Base-by-base conservation (phyloP, 2,329 filamentous ascomycete species). In the Myriosclerotinia curreyana region DNA sequence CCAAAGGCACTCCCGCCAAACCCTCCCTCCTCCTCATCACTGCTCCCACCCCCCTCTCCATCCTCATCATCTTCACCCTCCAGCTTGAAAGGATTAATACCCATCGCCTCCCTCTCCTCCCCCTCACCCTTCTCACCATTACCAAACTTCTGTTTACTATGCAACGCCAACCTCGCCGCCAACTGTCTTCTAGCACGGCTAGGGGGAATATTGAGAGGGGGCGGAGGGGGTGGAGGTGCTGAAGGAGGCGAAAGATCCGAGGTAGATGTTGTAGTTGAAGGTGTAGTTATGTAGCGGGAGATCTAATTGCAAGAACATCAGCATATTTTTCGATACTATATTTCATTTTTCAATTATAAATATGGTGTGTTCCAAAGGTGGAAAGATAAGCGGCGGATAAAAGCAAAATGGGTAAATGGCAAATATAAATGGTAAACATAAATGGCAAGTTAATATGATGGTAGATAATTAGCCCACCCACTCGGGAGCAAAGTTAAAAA, bases 181-280 rank as follows among this genome's bases (percentile, higher is more conserved):
- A 98, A 84, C 76, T 96, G 92, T 63, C 92, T 83, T 59, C 94
- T 86, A 9, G 94, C 94, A 60, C 94, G 86, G 9, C 92, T 96
- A 2, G 94, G 93, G 0, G 90, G 88, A 44, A 94, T 87, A 75
- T 94, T 95, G 72, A 96, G 81, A 15, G 92, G 91, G 40, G 90
- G 88, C 28, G 86, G 90, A n/a, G 89, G 88, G 0, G 85, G 83
- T 2, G 84, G 85, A 3, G 85, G 84, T 8, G 84, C 82, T 15
- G 83, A 85, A 2, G 83, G 85, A 54, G 83, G 84, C 64, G 82
- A 80, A 70, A 85, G 76, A 60, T 74, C 71, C 9, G 71, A 68
- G 2, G 65, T 66, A 31, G 69, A 64, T 20, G 74, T 72, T 40
- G 71, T 75, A 9, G 66, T 66, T 31, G 69, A 65, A 8, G 74